A percentile compares a stretch with the other conserved stretches of the same genome.
These are phyloP conservation scores for Pichia sp. DNA, from an alignment of 1,139 yeast species.

Conservation along the genomic window DNA sequence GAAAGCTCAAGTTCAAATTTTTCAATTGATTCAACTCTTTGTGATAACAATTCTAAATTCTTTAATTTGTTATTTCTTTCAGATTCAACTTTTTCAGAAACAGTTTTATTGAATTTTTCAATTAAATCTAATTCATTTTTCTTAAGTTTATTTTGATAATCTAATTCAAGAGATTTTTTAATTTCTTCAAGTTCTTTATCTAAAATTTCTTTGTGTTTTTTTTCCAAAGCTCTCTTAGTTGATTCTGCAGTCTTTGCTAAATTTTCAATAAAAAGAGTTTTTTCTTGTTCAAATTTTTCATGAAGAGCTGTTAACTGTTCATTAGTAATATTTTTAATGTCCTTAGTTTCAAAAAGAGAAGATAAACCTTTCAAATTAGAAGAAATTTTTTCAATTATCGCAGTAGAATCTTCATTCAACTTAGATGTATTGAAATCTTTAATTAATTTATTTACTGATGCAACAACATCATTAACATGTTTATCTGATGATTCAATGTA, in stretches of 20 bases:
- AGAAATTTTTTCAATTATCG: slow-evolving; percentile 42
- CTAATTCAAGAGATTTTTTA: slow-evolving; percentile 59
- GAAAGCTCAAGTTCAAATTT: slow-evolving; percentile 54
- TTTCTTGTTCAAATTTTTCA: slow-evolving; percentile 49
- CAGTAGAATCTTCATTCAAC: slow-evolving; percentile 32
- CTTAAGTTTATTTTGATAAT: slow-evolving; percentile 72
- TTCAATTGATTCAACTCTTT: slow-evolving; percentile 54
- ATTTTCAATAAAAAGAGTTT: slow-evolving; percentile 44
- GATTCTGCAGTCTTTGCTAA: slow-evolving; percentile 42
- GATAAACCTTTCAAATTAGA: slow-evolving; percentile 27
- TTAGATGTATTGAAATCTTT: slow-evolving; percentile 28
- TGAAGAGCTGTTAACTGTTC: slow-evolving; percentile 40
- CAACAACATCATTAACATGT: slow-evolving; percentile 28
- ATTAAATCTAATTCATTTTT: slow-evolving; percentile 69
- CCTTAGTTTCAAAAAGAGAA: slow-evolving; percentile 40
- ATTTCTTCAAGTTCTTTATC: slow-evolving; percentile 64
- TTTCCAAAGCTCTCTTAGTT: slow-evolving; percentile 59
- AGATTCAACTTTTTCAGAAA: slow-evolving; percentile 58
- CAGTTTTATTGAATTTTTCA: slow-evolving; percentile 59
- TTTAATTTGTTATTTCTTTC: slow-evolving; percentile 83
- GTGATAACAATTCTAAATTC: slow-evolving; percentile 54
- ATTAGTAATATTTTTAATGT: slow-evolving; percentile 39
- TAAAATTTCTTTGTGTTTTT: slow-evolving; percentile 56
- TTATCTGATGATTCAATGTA: slow-evolving; percentile 28
- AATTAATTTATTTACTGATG: slow-evolving; percentile 32